These are phyloP conservation scores for Oryza rufipogon DNA, from an alignment of 176 grass and related monocot genomes.

Conservation along the genomic window DNA sequence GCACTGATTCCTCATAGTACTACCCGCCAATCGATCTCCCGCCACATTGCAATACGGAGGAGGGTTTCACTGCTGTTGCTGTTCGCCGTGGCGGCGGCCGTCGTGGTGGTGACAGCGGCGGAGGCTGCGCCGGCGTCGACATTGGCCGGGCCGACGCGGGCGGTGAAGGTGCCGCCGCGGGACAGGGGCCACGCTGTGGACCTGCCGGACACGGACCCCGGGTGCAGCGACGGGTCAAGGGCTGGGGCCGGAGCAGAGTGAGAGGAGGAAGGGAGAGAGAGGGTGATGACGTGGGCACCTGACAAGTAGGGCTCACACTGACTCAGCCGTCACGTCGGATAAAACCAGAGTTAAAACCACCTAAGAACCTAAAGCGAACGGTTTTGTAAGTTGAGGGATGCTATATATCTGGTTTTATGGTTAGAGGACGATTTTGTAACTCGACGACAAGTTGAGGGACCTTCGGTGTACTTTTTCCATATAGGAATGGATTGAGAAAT, in stretches of 20 bases:
- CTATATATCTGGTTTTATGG: too few relatives aligned
- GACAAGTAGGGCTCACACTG: too few relatives aligned
- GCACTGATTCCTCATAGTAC: not conserved
- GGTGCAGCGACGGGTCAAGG: slow-evolving; percentile 53
- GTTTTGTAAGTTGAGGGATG: too few relatives aligned
- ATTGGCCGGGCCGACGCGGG: slow-evolving; percentile 49
- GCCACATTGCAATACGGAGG: slow-evolving; percentile 13
- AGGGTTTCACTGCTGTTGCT: not conserved
- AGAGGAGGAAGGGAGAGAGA: too few relatives aligned
- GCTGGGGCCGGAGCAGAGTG: slow-evolving; percentile 72
- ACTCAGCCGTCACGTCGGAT: too few relatives aligned
- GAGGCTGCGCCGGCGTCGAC: slow-evolving; percentile 54
- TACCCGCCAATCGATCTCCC: not conserved
- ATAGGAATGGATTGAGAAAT: too few relatives aligned
- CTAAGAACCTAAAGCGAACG: too few relatives aligned
- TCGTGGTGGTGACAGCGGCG: not conserved
- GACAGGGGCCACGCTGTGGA: slow-evolving; percentile 63
- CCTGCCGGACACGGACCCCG: slow-evolving; percentile 68
- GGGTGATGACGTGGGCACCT: too few relatives aligned
- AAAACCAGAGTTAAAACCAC: too few relatives aligned
- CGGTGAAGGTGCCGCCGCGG: slow-evolving; percentile 56
- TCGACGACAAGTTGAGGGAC: too few relatives aligned
- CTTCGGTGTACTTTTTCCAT: too few relatives aligned
- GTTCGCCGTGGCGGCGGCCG: not conserved
- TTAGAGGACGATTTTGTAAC: too few relatives aligned